Percentiles rank a stretch among this genome's conserved stretches.
Evolutionary conservation across 2,329 filamentous ascomycete species (phyloP).

Genomic region (Chaetomium sp.): DNA sequence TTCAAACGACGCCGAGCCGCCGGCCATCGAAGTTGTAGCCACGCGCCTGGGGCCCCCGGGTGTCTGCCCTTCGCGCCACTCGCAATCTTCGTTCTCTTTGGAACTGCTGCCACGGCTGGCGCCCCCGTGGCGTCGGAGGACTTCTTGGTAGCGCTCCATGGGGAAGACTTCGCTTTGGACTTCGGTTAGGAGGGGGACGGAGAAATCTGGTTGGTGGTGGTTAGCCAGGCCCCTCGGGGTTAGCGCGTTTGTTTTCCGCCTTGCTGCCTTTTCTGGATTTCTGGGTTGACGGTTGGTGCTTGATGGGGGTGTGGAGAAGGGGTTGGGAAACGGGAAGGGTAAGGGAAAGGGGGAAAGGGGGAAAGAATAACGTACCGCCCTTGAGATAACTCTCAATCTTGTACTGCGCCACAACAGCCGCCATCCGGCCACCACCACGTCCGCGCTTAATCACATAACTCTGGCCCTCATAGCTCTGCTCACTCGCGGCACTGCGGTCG

Average conservation of each 20-base stretch:
- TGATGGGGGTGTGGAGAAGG: no score
- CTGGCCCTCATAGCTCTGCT: conserved; percentile 10
- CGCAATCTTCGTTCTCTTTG: background rate
- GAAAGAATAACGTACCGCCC: conserved; percentile 11
- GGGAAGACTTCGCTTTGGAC: conserved; percentile 6
- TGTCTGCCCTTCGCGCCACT: conserved; percentile 9
- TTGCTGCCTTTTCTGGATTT: no score
- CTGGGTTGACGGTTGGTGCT: no score
- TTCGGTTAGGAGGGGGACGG: conserved; percentile 15
- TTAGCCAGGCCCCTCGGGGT: background rate
- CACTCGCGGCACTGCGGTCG: conserved; percentile 2
- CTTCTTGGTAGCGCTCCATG: conserved; percentile 17
- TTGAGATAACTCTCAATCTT: conserved; percentile 20
- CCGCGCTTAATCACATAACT: conserved; percentile 19
- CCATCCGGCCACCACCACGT: conserved; percentile 10
- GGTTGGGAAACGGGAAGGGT: no score
- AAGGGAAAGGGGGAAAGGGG: background rate
- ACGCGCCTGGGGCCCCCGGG: background rate
- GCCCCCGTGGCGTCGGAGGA: conserved; percentile 10
- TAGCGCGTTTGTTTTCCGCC: background rate
- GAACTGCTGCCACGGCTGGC: background rate
- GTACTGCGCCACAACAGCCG: conserved; percentile 11
- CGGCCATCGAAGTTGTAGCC: no score
- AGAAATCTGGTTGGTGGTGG: conserved; percentile 13
- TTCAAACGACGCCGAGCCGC: no score